A percentile compares a stretch with the other conserved stretches of the same genome.
Evolutionary conservation across 1,284 basidiomycete species (phyloP).

Genomic region (Exobasidium rhododendri): DNA sequence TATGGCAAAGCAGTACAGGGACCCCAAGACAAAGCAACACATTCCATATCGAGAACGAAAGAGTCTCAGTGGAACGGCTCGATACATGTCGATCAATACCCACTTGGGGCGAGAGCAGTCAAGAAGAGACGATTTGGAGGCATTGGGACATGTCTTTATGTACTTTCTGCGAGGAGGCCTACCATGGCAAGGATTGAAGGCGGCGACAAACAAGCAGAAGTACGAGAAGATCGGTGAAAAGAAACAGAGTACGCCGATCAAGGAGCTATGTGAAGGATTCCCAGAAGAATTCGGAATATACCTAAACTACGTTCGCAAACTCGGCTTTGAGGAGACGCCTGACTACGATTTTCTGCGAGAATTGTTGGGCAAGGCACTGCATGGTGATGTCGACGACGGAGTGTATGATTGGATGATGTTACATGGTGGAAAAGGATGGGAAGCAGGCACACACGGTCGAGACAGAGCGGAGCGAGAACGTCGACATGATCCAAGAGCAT

Average conservation of each 20-base stretch:
- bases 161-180: constrained; percentile 87
- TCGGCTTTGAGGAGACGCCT: constrained; percentile 88
- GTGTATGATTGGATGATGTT: constrained; percentile 86
- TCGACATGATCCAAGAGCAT: constrained; percentile 31
- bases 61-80: constrained; percentile 80
- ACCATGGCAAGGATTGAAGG: constrained; percentile 95
- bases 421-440: constrained; percentile 91
- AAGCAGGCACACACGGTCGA: constrained; percentile 63
- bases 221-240: constrained; percentile 99
- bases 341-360: constrained; percentile 94
- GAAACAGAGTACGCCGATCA: constrained; percentile 93
- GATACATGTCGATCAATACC: constrained; percentile 97
- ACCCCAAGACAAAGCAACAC: constrained; percentile 94
- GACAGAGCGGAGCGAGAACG: constrained; percentile 42
- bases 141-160: constrained; percentile 95
- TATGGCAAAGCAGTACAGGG: constrained; percentile 96
- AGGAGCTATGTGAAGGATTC: constrained; percentile 86
- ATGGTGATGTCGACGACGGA: constrained; percentile 82
- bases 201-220: constrained; percentile 95
- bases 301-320: constrained; percentile 80
- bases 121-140: constrained; percentile 87
- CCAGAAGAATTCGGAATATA: constrained; percentile 87
- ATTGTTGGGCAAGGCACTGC: constrained; percentile 83
- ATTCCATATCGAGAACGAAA: constrained; percentile 95
- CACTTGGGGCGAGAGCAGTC: constrained; percentile 91